phyloP scores from a whole-genome alignment of 2,329 filamentous ascomycete genomes.

The Knufia fluminis region DNA sequence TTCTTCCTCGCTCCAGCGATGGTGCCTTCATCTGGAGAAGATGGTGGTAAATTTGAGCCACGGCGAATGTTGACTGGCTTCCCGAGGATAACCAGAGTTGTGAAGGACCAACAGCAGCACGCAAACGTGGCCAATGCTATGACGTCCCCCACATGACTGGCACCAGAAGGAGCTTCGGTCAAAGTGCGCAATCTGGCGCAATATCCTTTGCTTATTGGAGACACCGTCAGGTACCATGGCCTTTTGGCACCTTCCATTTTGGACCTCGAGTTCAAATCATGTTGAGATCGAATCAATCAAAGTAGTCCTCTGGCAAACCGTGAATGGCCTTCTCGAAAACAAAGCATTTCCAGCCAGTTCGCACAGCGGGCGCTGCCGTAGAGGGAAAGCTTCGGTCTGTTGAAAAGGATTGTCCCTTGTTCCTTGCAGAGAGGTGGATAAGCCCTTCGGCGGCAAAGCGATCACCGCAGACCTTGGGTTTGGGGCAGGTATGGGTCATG shows the following conservation, averaged over 20 bases:
- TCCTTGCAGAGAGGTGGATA: neutral
- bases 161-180: neutral
- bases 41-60: neutral
- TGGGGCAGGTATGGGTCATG: neutral
- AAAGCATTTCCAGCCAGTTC: neutral
- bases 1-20: neutral
- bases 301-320: neutral
- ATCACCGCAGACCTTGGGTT: constrained; percentile 5
- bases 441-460: constrained; percentile 4
- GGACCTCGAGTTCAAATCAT: neutral
- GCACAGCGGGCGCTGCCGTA: too few species aligned
- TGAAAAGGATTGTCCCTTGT: neutral
- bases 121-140: neutral
- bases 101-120: neutral
- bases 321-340: neutral
- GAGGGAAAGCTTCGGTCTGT: neutral
- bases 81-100: neutral
- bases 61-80: neutral
- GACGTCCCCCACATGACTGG: neutral
- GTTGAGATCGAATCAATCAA: neutral
- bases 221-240: constrained; percentile 4
- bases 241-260: neutral
- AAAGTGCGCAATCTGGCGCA: constrained; percentile 7
- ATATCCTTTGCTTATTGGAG: constrained; percentile 4
- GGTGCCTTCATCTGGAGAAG: neutral